phyloP scores from a whole-genome alignment of 140 eudicot genomes.

The Anethum foeniculum region DNA sequence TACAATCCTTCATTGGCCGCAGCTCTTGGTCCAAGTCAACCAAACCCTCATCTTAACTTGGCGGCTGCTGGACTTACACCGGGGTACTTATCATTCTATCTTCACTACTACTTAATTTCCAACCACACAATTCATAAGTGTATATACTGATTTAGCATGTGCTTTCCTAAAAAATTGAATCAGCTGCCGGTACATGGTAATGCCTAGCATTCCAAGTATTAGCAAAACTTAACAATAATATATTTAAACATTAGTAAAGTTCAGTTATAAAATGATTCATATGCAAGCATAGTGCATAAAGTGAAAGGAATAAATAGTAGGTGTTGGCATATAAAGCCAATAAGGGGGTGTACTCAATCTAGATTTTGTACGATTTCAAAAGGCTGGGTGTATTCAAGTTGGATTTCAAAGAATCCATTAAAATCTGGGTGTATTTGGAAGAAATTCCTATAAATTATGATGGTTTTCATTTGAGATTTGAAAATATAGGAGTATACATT shows the following conservation, averaged over 20 bases:
- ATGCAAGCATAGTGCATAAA: neutral
- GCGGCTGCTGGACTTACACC: slow-evolving; percentile 93
- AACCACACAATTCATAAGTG: neutral
- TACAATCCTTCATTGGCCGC: slow-evolving; percentile 94
- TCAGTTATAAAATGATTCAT: neutral
- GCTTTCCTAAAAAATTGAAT: neutral
- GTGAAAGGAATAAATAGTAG: neutral
- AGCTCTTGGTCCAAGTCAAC: slow-evolving; percentile 93
- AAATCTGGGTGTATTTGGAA: too few relatives aligned
- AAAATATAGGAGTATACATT: too few relatives aligned
- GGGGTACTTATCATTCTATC: slow-evolving; percentile 21
- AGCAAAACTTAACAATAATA: neutral
- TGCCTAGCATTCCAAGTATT: neutral
- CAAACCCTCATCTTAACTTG: slow-evolving; percentile 77
- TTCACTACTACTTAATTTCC: neutral
- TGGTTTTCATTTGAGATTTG: too few relatives aligned
- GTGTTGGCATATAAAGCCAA: neutral
- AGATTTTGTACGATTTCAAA: too few relatives aligned
- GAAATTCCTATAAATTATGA: too few relatives aligned
- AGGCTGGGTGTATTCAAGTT: too few relatives aligned
- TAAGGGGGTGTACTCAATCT: too few relatives aligned
- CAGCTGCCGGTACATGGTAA: neutral
- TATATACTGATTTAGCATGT: neutral
- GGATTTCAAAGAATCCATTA: too few relatives aligned
- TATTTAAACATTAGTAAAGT: neutral